Evolutionary conservation across 495 filamentous ascomycete species (phyloP).

Genomic region (Lophiotrema nucula): DNA sequence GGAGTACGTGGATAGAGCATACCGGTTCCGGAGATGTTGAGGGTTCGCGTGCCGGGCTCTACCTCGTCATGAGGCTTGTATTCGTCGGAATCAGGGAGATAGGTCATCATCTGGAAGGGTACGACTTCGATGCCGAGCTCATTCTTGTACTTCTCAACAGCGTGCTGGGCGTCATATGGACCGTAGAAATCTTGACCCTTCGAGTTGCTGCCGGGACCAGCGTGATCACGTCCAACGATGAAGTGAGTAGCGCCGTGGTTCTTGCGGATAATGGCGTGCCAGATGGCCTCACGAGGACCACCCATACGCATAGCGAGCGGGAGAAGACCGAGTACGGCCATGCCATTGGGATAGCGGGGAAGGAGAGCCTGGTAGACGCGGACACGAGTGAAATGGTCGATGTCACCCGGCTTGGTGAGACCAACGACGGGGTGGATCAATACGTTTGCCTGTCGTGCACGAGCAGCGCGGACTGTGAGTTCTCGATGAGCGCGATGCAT

Average conservation of each 20-base stretch:
- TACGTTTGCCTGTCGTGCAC: slow-evolving; percentile 92
- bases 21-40: slow-evolving; percentile 90
- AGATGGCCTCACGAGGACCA: slow-evolving; percentile 95
- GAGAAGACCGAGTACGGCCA: slow-evolving; percentile 95
- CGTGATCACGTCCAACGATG: slow-evolving; percentile 97
- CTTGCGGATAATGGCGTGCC: slow-evolving; percentile 99
- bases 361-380: slow-evolving; percentile 97
- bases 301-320: slow-evolving; percentile 99
- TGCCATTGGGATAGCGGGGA: slow-evolving; percentile 96
- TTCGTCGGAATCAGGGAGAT: slow-evolving; percentile 94
- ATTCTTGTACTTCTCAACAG: slow-evolving; percentile 91
- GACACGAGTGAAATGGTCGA: slow-evolving; percentile 99
- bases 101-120: slow-evolving; percentile 99
- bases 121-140: slow-evolving; percentile 98
- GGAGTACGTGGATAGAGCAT: slow-evolving; percentile 23
- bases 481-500: slow-evolving; percentile 99
- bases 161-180: slow-evolving; percentile 96
- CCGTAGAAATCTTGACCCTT: slow-evolving; percentile 97
- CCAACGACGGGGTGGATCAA: slow-evolving; percentile 99
- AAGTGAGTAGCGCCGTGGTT: slow-evolving; percentile 99
- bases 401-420: slow-evolving; percentile 97
- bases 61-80: slow-evolving; percentile 92
- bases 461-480: slow-evolving; percentile 93
- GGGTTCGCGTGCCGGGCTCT: slow-evolving; percentile 74
- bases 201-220: slow-evolving; percentile 94